Base-by-base conservation (phyloP, 176 grass and related monocot species). In the Tillandsia leiboldiana region DNA sequence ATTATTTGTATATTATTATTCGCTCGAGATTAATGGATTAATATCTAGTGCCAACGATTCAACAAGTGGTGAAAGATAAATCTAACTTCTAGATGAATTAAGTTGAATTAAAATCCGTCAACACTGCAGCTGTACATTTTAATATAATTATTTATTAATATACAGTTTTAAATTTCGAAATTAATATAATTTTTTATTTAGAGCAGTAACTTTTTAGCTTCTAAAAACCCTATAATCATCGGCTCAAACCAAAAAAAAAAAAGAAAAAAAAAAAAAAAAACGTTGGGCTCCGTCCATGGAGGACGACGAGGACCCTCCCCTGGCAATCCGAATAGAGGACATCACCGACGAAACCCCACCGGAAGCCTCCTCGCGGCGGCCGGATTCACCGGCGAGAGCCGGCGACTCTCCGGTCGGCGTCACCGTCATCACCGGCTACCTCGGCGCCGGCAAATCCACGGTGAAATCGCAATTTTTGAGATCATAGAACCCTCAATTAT, bases 371-470 rank as follows among this genome's bases (percentile, higher is more conserved):
- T 68, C 22, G 9, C 33, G 61, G 23, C 33, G 26, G 1, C 27
- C 24, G 2, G 49, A 64, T 29, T 51, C 2, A 56, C 11, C 20
- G 62, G 61, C 61, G 2, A 9, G 72, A 1, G 20, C 20, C 50
- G 49, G 14, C 12, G 69, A 29, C 10, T 63, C 66, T 4, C 84
- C 86, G 13, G 89, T 97, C 42, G 94, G 94, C 42, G 86, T 97
- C 54, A 97, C 94, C n/a, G 77, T 97, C 51, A 92, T 97, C 84
- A 97, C 86, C 9, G 93, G 89, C 23, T 97, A 97, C 74, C 89
- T 97, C 71, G 89, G 89, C 53, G 94, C 89, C 15, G 94, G 94
- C 15, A 92, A 92, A 74, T 97, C 94, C 64, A 97, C 89, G 67
- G 94, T 90, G 51, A 65, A 70, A 63, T 78, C 71, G 51, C 58